Base-by-base conservation (phyloP, 192 early-diverging fungal species). In the Backusella luteola region DNA sequence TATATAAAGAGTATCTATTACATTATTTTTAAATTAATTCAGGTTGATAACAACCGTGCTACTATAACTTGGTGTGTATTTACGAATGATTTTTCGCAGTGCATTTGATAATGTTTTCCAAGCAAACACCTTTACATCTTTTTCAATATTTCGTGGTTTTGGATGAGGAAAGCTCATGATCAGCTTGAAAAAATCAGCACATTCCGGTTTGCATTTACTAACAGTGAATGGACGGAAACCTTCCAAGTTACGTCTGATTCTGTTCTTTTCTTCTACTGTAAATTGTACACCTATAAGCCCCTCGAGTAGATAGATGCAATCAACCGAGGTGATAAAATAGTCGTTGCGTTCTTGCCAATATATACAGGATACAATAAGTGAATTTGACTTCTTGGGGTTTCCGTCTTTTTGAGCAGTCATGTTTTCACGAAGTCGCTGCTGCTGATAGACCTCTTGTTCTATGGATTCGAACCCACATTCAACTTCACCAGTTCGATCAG, bases 141-240 rank as follows among this genome's bases (percentile, higher is more conserved):
- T 96, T 84, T 94, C 93, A 72, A 94, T 94, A 85, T 94, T 94
- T 42, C 94, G 85, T 26, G 94, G 94, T 82, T 91, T 93, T 63
- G 94, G 93, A 77, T 93, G 90, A 7, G 90, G 89, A 75, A 92
- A 96, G 21, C 86, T 85, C 94, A 96, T 96, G 79, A 96, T 93
- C 73, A 90, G 78, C 79, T 88, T 91, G 84, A 93, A 96, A 77
- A 96, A 93, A 34, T 89, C 89, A n/a, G 87, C 87, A 34, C 89
- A 90, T 29, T 94, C 91, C 1, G 89, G 82, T 79, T 93, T 92
- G 74, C 88, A 89, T 79, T 94, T 94, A 77, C 90, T 90, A 34
- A 93, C 90, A 0, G 94, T 96, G 44, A 90, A 79, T 2, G 94
- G 94, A 19, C 92, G 87, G 84, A 93, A 93, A 1, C 89, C 90